A percentile compares a stretch with the other conserved stretches of the same genome.
Conservation (phyloP, 768 basidiomycete species). For the Boletus pseudo-olivaceus region DNA sequence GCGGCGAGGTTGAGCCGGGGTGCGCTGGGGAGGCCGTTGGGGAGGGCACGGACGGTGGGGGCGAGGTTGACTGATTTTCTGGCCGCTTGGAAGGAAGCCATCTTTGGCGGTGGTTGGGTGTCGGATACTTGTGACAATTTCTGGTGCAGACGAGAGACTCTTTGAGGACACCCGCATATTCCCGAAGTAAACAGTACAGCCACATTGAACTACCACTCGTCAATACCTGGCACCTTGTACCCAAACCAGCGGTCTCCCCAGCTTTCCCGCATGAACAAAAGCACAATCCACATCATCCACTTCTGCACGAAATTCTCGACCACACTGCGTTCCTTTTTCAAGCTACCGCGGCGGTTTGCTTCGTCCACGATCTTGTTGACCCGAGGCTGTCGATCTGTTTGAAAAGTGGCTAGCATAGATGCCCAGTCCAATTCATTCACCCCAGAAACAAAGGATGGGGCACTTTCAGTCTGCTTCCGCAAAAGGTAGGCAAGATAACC, state of each 20-base stretch:
- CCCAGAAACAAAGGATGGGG: neutral
- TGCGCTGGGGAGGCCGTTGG: slow-evolving; percentile 76
- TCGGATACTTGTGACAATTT: neutral
- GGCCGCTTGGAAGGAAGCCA: slow-evolving; percentile 69
- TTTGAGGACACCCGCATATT: slow-evolving; percentile 20
- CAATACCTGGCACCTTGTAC: slow-evolving; percentile 29
- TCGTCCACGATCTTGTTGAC: slow-evolving; percentile 27
- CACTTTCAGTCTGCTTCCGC: slow-evolving; percentile 8
- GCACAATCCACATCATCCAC: slow-evolving; percentile 26
- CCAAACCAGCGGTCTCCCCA: slow-evolving; percentile 31
- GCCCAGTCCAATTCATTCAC: slow-evolving; percentile 11
- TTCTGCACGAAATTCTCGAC: slow-evolving; percentile 19
- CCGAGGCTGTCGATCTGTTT: slow-evolving; percentile 21
- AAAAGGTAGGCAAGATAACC: slow-evolving; percentile 30
- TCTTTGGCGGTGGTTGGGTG: slow-evolving; percentile 23
- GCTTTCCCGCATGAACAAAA: slow-evolving; percentile 22
- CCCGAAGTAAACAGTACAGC: slow-evolving; percentile 42
- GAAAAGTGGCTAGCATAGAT: slow-evolving; percentile 19
- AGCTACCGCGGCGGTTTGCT: slow-evolving; percentile 24
- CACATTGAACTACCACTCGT: slow-evolving; percentile 23
- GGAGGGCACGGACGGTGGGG: slow-evolving; percentile 74
- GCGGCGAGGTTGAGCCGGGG: slow-evolving; percentile 72
- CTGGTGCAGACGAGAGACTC: neutral
- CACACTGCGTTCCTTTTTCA: slow-evolving; percentile 20
- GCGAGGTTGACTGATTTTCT: slow-evolving; percentile 82